Evolutionary conservation across 805 yeast genomes (phyloP), one percentile per base, ranked within the genome.

Genomic region (Starmerella powellii): DNA sequence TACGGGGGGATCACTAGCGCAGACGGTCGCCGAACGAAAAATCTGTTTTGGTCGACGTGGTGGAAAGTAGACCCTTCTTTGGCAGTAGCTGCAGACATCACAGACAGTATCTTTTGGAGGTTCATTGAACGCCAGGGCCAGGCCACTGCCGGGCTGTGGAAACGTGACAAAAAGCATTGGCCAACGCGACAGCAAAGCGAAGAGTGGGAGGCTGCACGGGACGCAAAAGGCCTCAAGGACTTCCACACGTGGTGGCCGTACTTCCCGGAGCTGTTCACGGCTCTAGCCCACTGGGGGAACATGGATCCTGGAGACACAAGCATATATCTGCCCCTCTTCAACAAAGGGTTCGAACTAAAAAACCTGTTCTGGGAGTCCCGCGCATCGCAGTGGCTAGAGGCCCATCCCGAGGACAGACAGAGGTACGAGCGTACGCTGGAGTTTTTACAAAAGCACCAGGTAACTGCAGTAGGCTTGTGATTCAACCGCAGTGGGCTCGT

Each of bases 41-140:
- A 47, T 26, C 23, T 47, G 26, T 47, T 37, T 35, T 47, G 51
- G 51, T 42, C 48, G 5, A 47, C 51, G 2, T 47, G 51, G 51
- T 47, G 49, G 49, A 45, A 45, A 17, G 19, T 33, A 16, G 51
- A 47, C 24, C 34, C 44, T n/a, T 41, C 48, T n/a, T 33, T 47
- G 16, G 51, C 43, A 1, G 37, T 47, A 2, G 18, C 47, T 12
- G 33, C 49, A 8, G 33, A 36, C 12, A 39, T 47, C 29, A 43
- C 46, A 8, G 51, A 47, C 23, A 42, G 49, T 13, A 30, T 47
- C 21, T 41, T 45, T 11, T 47, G 51, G 51, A 24, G 45, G 6
- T 42, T 46, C 2, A 23, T 47, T 21, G 51, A 47, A 26, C 36
- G 41, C 13, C 51, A 47, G 41, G 46, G 49, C 13, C 24, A 34